Evolutionary conservation across 441 rosid genomes (phyloP).

Genomic region (Brassica balearica): DNA sequence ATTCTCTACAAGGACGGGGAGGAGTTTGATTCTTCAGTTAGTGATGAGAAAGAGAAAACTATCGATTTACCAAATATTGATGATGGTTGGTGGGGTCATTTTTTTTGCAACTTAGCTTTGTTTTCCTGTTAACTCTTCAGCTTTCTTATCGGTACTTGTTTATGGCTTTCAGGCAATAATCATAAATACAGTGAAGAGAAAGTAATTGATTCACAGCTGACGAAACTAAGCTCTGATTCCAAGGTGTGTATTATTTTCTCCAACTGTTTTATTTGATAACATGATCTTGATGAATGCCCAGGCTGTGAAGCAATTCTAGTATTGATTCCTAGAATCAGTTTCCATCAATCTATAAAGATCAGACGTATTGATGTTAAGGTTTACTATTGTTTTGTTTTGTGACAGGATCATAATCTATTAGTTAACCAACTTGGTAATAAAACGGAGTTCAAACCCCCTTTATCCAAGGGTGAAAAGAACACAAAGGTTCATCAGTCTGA

Average conservation of each 20-base stretch:
- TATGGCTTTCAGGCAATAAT: conserved; percentile 54
- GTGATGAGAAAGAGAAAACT: conserved; percentile 40
- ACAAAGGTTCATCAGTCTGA: conserved; percentile 42
- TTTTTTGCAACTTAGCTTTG: conserved; percentile 9
- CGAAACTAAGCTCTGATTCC: conserved; percentile 38
- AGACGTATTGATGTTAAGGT: too few species aligned
- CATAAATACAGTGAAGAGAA: conserved; percentile 46
- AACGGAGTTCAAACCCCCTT: conserved; percentile 37
- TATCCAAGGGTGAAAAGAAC: conserved; percentile 37
- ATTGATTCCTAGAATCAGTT: conserved; percentile 9
- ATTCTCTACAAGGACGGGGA: conserved; percentile 62
- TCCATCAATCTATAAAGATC: not conserved
- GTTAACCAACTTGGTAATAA: conserved; percentile 45
- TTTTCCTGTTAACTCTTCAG: conserved; percentile 17
- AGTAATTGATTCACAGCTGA: conserved; percentile 43
- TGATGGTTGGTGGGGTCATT: conserved; percentile 65
- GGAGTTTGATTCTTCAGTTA: conserved; percentile 52
- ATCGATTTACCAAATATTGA: conserved; percentile 43
- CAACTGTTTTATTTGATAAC: conserved; percentile 10
- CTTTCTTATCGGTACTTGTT: conserved; percentile 31
- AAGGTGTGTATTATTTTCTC: conserved; percentile 50
- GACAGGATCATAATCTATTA: conserved; percentile 51
- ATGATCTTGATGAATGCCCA: conserved; percentile 12
- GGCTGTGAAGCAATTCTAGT: conserved; percentile 16
- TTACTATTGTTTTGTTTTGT: conserved; percentile 29